Evolutionary conservation across 257 asterid genomes (phyloP), one percentile per base, ranked within the genome.

Genomic region (Jacaranda copaia): DNA sequence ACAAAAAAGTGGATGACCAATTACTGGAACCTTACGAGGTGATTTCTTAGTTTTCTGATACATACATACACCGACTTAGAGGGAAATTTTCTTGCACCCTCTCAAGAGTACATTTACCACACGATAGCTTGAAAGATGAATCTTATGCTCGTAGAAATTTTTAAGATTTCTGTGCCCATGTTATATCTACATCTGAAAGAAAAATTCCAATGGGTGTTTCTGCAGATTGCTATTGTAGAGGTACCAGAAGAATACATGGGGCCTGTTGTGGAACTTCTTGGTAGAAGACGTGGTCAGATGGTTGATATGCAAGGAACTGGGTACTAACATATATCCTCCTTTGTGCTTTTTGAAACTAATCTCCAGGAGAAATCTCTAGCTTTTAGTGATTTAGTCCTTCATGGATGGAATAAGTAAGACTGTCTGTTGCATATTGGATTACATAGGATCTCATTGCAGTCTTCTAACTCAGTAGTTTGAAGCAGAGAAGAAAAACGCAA

Each of bases 201-300:
- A 55, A 46, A 53, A 32, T 66, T 68, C 12, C n/a, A 38, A 7
- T 77, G 62, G 68, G 57, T 75, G 59, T 70, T 67, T 80, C 48
- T 83, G 75, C 91, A 94, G 98, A 87, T 90, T 78, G 97, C 99
- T 53, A 85, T 93, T 48, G 98, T 93, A 57, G 99, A 96, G 84
- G 99, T 93, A 72, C 97, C 91, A 5, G 99, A 96, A 86, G 97
- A 83, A 80, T 91, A 90, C 81, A 67, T 93, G 92, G 99, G 99
- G 52, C 77, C 97, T 6, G 97, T 93, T 48, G 95, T 96, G 53
- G 98, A 96, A 85, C 96, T 96, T 85, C 98, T 96, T 53, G 99
- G 99, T 76, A 83, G 88, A 90, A 86, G 99, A 80, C 98, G 98
- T 76, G 98, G 99, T 43, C 99, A 89, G 70, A 93, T 96, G 98